These are phyloP conservation scores for Phytopythium mirpurense DNA, from an alignment of 352 stramenopile genomes.

Conservation along the genomic window DNA sequence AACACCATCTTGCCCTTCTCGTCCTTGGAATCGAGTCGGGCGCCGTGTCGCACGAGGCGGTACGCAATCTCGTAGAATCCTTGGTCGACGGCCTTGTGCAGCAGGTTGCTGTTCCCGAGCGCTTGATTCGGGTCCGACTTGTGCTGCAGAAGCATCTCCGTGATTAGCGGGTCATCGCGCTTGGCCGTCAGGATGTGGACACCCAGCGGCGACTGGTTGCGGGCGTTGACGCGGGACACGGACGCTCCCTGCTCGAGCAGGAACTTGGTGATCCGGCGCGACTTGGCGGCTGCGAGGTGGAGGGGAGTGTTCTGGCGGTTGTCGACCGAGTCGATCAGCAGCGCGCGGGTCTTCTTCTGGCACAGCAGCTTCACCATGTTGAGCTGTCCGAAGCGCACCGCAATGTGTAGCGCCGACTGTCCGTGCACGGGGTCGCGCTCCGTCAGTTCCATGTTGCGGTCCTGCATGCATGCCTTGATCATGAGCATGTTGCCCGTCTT, in stretches of 20 bases:
- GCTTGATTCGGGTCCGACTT: conserved; percentile 62
- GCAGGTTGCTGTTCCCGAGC: conserved; percentile 58
- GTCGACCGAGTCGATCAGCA: conserved; percentile 70
- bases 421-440: conserved; percentile 66
- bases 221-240: conserved; percentile 55
- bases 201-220: conserved; percentile 65
- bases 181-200: conserved; percentile 77
- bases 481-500: conserved; percentile 61
- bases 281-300: conserved; percentile 76
- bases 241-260: conserved; percentile 67
- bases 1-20: conserved; percentile 75
- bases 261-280: conserved; percentile 78
- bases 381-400: conserved; percentile 73
- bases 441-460: conserved; percentile 52
- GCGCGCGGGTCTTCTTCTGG: conserved; percentile 44
- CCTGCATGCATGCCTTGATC: conserved; percentile 48
- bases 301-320: conserved; percentile 71
- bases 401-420: conserved; percentile 76
- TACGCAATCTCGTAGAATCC: conserved; percentile 68
- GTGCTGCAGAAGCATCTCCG: conserved; percentile 77
- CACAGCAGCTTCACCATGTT: conserved; percentile 68
- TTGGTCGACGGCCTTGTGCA: conserved; percentile 74
- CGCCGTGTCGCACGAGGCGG: conserved; percentile 74
- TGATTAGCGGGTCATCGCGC: conserved; percentile 68
- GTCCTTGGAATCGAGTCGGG: conserved; percentile 71